These are phyloP conservation scores for Phascolomyces articulosus DNA, from an alignment of 371 early-diverging fungal species.

Conservation along the genomic window DNA sequence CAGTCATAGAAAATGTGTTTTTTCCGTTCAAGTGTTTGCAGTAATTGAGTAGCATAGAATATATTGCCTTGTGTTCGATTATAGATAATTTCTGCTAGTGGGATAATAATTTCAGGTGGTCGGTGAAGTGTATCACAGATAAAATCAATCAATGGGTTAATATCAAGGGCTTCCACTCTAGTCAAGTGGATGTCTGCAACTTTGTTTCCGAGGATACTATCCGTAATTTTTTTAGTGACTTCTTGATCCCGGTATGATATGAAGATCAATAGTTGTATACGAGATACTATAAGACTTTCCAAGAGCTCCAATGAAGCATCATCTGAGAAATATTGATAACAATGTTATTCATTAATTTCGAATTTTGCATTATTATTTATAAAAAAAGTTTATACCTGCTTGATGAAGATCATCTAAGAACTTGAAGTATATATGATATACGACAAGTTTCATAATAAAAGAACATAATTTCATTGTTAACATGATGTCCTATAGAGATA, in stretches of 20 bases:
- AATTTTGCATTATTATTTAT: too few species aligned
- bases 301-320: conserved; percentile 47
- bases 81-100: conserved; percentile 36
- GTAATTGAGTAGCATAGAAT: conserved; percentile 40
- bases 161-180: conserved; percentile 32
- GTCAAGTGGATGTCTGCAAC: conserved; percentile 28
- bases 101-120: too few species aligned
- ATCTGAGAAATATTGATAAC: too few species aligned
- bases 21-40: conserved; percentile 42
- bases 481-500: too few species aligned
- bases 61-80: conserved; percentile 44
- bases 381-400: conserved; percentile 40
- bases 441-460: too few species aligned
- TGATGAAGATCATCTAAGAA: conserved; percentile 50
- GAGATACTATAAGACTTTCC: conserved; percentile 33
- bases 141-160: conserved; percentile 37
- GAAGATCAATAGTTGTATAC: conserved; percentile 35
- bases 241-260: conserved; percentile 45
- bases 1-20: conserved; percentile 49
- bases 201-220: conserved; percentile 22
- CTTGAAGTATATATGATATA: too few species aligned
- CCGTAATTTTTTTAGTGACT: conserved; percentile 17
- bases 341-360: too few species aligned
- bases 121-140: conserved; percentile 41
- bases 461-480: too few species aligned